Base-by-base conservation (phyloP, 805 yeast species). In the Jamesozyma lodderae region DNA sequence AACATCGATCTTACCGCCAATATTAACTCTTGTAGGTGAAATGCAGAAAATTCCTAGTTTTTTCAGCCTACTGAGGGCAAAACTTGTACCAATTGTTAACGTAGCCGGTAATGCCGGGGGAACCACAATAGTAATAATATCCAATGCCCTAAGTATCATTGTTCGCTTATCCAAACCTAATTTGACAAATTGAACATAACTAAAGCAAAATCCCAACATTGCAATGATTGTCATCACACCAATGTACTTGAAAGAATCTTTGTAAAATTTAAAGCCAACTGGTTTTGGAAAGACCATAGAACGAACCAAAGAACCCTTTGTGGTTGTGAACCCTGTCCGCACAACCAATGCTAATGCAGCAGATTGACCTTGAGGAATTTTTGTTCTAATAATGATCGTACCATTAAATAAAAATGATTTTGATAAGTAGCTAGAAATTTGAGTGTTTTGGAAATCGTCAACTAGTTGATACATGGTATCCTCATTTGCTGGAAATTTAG, bases 31-130 rank as follows among this genome's bases (percentile, higher is more conserved):
- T 1, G 92, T 84, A 2, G 99, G 98, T 2, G 96, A 77, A 40
- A 90, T 90, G 59, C 98, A 92, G 51, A 79, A 92, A 1, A 94
- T 79, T 29, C 73, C 66, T 42, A 73, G 72, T 42, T 70, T 63
- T 44, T 85, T 77, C 44, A 92, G 66, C 44, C 97, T 69, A 22
- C 77, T 68, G 19, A 92, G 62, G 0, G 98, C 95, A 66, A 92
- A 88, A 47, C 90, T 85, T 0, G 96, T 88, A 15, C 98, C 99
- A 42, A 92, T 90, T 0, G 98, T 87, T 43, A 92, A 66, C 0
- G 99, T 92, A 0, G 98, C 98, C 0, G 99, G 99, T 32, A 92
- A 69, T 0, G 98, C 98, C 1, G 99, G 99, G 1, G 99, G 99
- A 1, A 92, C 96, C 6, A 92, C 98, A 57, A 92, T 87, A 0